Evolutionary conservation across 2,329 filamentous ascomycete species (phyloP).

Genomic region (Microthyrium microscopicum): DNA sequence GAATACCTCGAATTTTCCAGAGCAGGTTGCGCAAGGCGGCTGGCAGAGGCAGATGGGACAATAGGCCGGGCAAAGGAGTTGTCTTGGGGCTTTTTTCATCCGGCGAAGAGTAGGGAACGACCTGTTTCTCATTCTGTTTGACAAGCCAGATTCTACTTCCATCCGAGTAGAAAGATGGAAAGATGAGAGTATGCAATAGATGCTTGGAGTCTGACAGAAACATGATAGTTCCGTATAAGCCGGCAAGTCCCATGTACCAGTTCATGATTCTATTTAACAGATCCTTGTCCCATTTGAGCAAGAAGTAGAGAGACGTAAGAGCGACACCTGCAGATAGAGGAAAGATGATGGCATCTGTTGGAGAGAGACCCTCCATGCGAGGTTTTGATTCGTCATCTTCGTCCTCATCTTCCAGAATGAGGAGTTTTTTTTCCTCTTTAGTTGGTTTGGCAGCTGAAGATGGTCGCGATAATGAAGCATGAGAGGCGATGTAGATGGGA

Average conservation of each 20-base stretch:
- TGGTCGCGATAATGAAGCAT: constrained; percentile 71
- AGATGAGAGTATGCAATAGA: constrained; percentile 14
- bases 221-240: constrained; percentile 57
- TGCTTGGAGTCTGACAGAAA: constrained; percentile 56
- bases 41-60: constrained; percentile 31
- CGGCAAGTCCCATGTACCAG: constrained; percentile 67
- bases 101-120: constrained; percentile 16
- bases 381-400: constrained; percentile 37
- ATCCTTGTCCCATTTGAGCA: constrained; percentile 80
- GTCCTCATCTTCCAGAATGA: constrained; percentile 33
- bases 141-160: constrained; percentile 34
- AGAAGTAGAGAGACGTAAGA: constrained; percentile 63
- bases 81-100: constrained; percentile 13
- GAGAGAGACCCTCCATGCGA: constrained; percentile 50
- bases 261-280: constrained; percentile 70
- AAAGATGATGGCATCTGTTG: constrained; percentile 70
- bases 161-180: constrained; percentile 34
- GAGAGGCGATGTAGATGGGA: constrained; percentile 70
- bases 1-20: constrained; percentile 33
- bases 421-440: constrained; percentile 29
- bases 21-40: constrained; percentile 18
- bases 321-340: constrained; percentile 60
- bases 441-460: constrained; percentile 54
- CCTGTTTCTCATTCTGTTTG: constrained; percentile 18
- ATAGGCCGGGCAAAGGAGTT: constrained; percentile 36